Base-by-base conservation (phyloP, 108 stramenopile genomes). In the Cyclotella cryptica region DNA sequence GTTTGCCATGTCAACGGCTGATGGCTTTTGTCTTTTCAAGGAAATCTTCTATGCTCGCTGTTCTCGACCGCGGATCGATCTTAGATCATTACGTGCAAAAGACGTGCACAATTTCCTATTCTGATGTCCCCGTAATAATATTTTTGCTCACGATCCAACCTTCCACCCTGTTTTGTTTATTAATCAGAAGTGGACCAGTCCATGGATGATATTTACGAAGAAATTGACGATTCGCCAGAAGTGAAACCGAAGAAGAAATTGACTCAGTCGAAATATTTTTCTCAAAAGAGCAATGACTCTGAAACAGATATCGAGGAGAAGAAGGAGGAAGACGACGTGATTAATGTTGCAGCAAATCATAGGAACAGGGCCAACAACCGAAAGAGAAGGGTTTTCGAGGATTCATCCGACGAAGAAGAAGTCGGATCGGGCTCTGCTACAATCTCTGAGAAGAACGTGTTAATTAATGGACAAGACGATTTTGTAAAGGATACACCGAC, bases 211-310 rank as follows among this genome's bases (percentile, higher is more conserved):
- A 35, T 35, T 35, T 35, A 35, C 35, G 74, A 75, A 27, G 68
- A 73, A 7, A 80, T 62, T 14, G 58, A 60, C 29, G 74, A 69
- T 19, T 62, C 60, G 17, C 60, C 55, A 26, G 75, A 29, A 40
- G 24, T 19, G 41, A 69, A 49, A 73, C 41, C 27, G 68, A 58
- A 69, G 67, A 69, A 49, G 54, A 57, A 63, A 41, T 13, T 14
- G 17, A 72, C 17, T 12, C 21, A 60, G 43, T 67, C 73, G 52
- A 55, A 35, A 28, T 67, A 77, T 35, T 67, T 70, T 41, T 22
- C 67, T 35, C 35, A 35, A 58, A 45, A 57, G 41, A 44, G 30
- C 15, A 58, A 72, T 22, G 77, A 78, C 45, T 40, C 28, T 26
- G 19, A 59, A 17, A 54, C 53, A 15, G 47, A 47, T 29, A 46